These are phyloP conservation scores for Penicillium fuscoglaucum DNA, from an alignment of 2,329 filamentous ascomycete genomes.

Conservation along the genomic window DNA sequence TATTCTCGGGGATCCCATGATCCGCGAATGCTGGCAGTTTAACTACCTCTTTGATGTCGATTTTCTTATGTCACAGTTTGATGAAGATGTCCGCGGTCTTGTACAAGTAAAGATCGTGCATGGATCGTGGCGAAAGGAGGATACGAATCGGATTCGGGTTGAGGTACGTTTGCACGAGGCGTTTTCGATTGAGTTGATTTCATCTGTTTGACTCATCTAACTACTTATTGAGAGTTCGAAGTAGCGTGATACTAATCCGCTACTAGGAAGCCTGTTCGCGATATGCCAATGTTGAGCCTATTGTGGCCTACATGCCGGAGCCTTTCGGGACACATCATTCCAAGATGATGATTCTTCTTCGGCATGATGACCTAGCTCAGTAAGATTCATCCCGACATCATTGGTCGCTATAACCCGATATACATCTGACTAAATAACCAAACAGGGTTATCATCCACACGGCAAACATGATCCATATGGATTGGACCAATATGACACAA, in stretches of 20 bases:
- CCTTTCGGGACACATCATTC: constrained; percentile 82
- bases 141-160: constrained; percentile 57
- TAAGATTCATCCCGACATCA: constrained; percentile 24
- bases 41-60: constrained; percentile 59
- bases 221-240: neutral
- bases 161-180: constrained; percentile 48
- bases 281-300: constrained; percentile 68
- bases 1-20: constrained; percentile 71
- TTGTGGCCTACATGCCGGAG: constrained; percentile 76
- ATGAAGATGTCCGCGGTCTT: constrained; percentile 54
- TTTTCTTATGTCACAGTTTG: constrained; percentile 61
- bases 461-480: constrained; percentile 83
- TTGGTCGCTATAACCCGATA: neutral
- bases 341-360: constrained; percentile 83
- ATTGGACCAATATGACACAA: constrained; percentile 88
- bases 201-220: neutral
- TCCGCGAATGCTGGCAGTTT: constrained; percentile 62
- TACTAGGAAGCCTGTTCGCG: constrained; percentile 60
- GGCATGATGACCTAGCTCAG: constrained; percentile 74
- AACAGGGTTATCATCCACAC: constrained; percentile 73
- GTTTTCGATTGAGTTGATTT: neutral
- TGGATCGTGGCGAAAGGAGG: constrained; percentile 68
- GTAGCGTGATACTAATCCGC: neutral
- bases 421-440: neutral
- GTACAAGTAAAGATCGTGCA: constrained; percentile 62